Evolutionary conservation across 768 basidiomycete species (phyloP).

Genomic region (Macrolepiota fuliginosa): DNA sequence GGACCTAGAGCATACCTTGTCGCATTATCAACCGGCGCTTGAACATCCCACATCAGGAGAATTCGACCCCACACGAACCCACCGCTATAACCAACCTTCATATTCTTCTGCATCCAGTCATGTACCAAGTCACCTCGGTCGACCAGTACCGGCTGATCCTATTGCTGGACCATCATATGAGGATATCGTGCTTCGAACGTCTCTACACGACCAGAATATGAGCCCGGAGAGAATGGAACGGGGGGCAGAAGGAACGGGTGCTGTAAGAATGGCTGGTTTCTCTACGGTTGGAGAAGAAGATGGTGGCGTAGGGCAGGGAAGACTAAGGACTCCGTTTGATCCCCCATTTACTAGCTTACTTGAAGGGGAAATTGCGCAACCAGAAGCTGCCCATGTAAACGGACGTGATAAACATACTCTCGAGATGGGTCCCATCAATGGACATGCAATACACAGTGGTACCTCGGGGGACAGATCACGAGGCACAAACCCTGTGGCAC

Average conservation of each 20-base stretch:
- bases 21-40: not conserved
- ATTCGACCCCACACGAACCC: conserved; percentile 11
- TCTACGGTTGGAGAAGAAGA: not conserved
- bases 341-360: conserved; percentile 4
- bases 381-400: not conserved
- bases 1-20: not conserved
- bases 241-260: not conserved
- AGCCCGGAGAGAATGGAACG: not conserved
- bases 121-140: conserved; percentile 6
- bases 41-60: not conserved
- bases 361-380: not conserved
- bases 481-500: not conserved
- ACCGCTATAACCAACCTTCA: conserved; percentile 7
- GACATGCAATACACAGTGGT: not conserved
- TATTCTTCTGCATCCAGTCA: conserved; percentile 8
- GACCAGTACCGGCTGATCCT: conserved; percentile 21
- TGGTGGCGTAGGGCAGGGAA: conserved; percentile 12
- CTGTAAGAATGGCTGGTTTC: not conserved
- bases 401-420: not conserved
- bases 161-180: conserved; percentile 45
- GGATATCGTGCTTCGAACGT: conserved; percentile 21
- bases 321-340: conserved; percentile 5
- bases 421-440: not conserved
- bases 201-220: not conserved
- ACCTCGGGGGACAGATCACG: not conserved